Evolutionary conservation across 2,329 filamentous ascomycete species (phyloP), one percentile per base, ranked within the genome.

Genomic region (Sclerotinia sclerotiorum): DNA sequence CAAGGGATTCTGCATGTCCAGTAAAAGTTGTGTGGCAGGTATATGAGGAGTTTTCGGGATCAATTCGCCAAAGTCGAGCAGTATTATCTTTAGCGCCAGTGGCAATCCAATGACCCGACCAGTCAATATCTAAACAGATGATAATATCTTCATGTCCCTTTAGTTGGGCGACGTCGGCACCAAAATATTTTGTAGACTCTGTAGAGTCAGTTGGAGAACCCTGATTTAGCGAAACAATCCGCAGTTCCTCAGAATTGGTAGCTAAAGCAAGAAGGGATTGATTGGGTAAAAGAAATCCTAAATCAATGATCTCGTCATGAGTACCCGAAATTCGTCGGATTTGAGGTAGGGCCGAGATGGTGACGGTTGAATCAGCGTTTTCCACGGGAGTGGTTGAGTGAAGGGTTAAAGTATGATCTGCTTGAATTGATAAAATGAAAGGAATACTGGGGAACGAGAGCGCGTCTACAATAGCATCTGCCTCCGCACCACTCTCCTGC

Each of bases 71-170:
- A 48, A 99, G 81, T 72, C 91, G 89, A 24, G 94, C 95, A 3
- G 91, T 95, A 76, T 98, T 99, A 78, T 99, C 95, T 80, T 99
- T 99, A 29, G 95, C 92, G 65, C 94, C 95, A 1, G 95, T 98
- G 17, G 91, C 94, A 51, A 99, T 86, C 95, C 95, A 99, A 78
- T 95, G 89, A 0, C 96, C 96, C 13, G 95, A 98, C 93, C 93
- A 97, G 80, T 99, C 95, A 3, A 93, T 89, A 77, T 97, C 94
- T 52, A 99, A 83, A 69, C 93, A 94, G 74, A 99, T 97, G 70
- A 99, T 91, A 64, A 99, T 97, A 74, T 99, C 95, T 62, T 94
- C 89, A 74, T 99, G 95, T 1, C 95, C 95, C 76, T 92, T 92
- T 2, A 99, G 84, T 32, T 95, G 82, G 2, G 89, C 92, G 51